These are phyloP conservation scores for Pseudovirgaria hyperparasitica DNA, from an alignment of 2,329 filamentous ascomycete genomes.

Conservation along the genomic window DNA sequence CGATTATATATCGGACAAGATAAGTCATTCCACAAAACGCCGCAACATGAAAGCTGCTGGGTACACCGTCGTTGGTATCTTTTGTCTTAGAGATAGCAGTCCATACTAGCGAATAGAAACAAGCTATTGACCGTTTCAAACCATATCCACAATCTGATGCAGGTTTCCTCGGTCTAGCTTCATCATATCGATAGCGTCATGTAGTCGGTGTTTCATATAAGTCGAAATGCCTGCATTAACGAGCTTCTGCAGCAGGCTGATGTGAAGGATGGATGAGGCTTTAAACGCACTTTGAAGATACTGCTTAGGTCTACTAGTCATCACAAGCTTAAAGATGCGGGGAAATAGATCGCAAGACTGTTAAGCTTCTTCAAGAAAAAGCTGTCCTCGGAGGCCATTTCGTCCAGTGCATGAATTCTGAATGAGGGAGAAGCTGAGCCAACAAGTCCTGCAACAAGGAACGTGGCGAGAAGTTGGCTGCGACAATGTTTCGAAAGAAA, in stretches of 20 bases:
- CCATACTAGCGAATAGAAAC: too few species aligned
- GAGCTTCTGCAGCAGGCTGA: conserved; percentile 25
- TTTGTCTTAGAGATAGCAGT: too few species aligned
- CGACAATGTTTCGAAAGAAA: conserved; percentile 27
- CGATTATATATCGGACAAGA: too few species aligned
- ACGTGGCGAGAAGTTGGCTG: conserved; percentile 14
- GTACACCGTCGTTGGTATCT: too few species aligned
- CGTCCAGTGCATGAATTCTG: conserved; percentile 36
- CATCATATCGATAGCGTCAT: too few species aligned
- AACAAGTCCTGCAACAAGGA: conserved; percentile 20
- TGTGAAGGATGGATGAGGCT: conserved; percentile 10
- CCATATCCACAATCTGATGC: too few species aligned
- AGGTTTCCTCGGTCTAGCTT: too few species aligned
- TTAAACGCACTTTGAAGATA: conserved; percentile 20
- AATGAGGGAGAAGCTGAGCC: conserved; percentile 22
- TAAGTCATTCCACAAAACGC: too few species aligned
- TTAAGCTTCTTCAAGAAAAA: conserved; percentile 25
- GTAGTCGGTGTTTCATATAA: conserved; percentile 20
- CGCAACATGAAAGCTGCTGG: too few species aligned
- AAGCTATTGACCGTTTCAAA: too few species aligned
- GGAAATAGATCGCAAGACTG: conserved; percentile 17
- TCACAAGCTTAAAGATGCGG: conserved; percentile 27
- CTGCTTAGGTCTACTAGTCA: conserved; percentile 31
- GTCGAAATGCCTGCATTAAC: conserved; percentile 29
- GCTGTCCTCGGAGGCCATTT: conserved; percentile 31